Evolutionary conservation across 164 flowering plant genomes (phyloP), one percentile per base, ranked within the genome.

Genomic region (Magnolia sinica): DNA sequence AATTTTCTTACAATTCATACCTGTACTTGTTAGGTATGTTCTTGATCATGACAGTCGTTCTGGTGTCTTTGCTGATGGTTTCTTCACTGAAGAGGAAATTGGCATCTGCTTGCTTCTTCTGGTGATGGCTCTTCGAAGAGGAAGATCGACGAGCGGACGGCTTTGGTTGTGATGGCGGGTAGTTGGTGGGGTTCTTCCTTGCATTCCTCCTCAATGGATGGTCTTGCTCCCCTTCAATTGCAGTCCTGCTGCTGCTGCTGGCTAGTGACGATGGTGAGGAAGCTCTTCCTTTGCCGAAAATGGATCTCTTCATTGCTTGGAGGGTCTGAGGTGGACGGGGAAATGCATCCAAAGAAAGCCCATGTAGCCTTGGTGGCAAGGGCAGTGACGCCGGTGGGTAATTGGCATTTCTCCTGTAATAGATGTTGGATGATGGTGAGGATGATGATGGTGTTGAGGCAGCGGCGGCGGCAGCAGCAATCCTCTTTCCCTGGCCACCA

Each of bases 11-110:
- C 45, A 37, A 37, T 37, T 20, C 8, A 19, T 45, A 91, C 98
- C 98, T 93, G 88, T 95, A 95, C 82, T 95, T 95, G 86, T 95
- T 95, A 79, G 99, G 99, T 73, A 95, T 92, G 94, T 95, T 95
- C 84, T 95, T 95, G 77, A 95, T 92, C 99, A 95, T 95, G 73
- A 95, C 87, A n/a, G 98, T 93, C 68, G 99, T 95, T 74, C 99
- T 87, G 8, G 88, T 31, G 79, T 95, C 99, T 23, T 73, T 84
- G 68, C 68, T 67, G 71, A 70, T 71, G 6, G 86, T 76, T 50
- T 87, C 88, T 50, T 72, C 74, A 4, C 52, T 72, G 50, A 76
- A 68, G 51, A 81, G 71, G 73, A 88, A 95, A 0, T 86, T 79
- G 24, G 87, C 49, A 64, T 94, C 92, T 3, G 73, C 19, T 18